Evolutionary conservation across 345 rosid genomes (phyloP), one percentile per base, ranked within the genome.

Genomic region (Sisymbrium altissimum): DNA sequence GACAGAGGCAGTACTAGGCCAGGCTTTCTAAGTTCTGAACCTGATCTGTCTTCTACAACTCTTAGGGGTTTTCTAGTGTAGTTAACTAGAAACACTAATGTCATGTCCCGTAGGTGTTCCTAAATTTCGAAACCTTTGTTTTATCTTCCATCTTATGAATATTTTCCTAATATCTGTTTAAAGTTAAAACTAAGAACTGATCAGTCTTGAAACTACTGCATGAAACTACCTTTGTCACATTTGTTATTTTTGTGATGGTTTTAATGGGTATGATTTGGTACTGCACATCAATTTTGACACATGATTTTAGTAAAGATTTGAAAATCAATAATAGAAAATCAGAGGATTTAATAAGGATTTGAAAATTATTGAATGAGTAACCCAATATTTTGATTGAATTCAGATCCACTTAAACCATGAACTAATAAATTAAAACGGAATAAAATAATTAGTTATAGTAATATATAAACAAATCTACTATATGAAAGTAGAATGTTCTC

Each of bases 1-100:
- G 80, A 39, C 70, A 66, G 62, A 70, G 75, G 68, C 71, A 69
- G 78, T 68, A 68, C 56, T 77, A 64, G 72, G 65, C 62, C 46
- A 63, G 70, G 52, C 25, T 54, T 63, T 70, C 40, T 41, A 18
- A 9, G 46, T 15, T 68, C 32, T 54, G 38, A 23, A 43, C 44
- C 19, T 63, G 27, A 43, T 57, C 6, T 44, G 40, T 29, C 40
- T 6, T 64, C 54, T 44, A 4, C 54, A 9, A 9, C 5, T 12
- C 30, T 11, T 11, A 6, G 64, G 64, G 23, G n/a, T 17, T 58
- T 4, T 27, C 23, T 41, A 41, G 52, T 62, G 32, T 61, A 21
- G 45, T 19, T 61, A 61, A 40, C 19, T 8, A 25, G 15, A 9
- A 25, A 21, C 64, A 1, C 11, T 23, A 23, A 23, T 38, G 33